These are phyloP conservation scores for Lachnellula subtilissima DNA, from an alignment of 2,329 filamentous ascomycete species.

Conservation along the genomic window DNA sequence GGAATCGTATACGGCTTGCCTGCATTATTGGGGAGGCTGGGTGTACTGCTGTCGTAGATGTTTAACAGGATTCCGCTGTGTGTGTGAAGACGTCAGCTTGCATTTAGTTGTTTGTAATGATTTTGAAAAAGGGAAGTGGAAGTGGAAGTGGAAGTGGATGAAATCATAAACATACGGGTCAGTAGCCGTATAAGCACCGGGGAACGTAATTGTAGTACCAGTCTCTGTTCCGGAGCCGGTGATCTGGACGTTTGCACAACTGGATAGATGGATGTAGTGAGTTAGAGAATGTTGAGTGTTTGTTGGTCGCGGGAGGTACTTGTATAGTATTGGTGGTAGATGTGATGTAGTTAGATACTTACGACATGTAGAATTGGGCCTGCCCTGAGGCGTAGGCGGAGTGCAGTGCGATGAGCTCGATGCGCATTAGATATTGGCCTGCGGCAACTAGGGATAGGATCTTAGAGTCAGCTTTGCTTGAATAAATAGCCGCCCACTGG, in stretches of 20 bases:
- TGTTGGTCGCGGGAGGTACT: no score
- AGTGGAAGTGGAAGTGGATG: neutral
- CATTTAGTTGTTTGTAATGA: no score
- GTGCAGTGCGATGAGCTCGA: slow-evolving; percentile 47
- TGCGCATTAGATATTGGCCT: slow-evolving; percentile 51
- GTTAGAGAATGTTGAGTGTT: neutral
- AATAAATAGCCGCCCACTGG: no score
- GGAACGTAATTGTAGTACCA: slow-evolving; percentile 40
- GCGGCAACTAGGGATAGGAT: slow-evolving; percentile 35
- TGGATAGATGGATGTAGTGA: slow-evolving; percentile 3
- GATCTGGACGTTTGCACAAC: slow-evolving; percentile 42
- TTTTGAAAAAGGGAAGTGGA: slow-evolving; percentile 4
- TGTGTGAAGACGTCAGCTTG: neutral
- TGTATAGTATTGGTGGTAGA: no score
- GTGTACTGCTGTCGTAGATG: slow-evolving; percentile 36
- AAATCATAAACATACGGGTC: slow-evolving; percentile 40
- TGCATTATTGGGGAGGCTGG: slow-evolving; percentile 33
- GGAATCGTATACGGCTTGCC: slow-evolving; percentile 39
- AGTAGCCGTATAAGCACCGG: slow-evolving; percentile 42
- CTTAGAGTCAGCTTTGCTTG: no score
- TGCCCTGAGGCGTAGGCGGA: slow-evolving; percentile 37
- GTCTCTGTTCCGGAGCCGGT: slow-evolving; percentile 39
- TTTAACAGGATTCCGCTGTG: slow-evolving; percentile 31
- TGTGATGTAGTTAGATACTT: slow-evolving; percentile 10
- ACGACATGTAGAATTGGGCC: slow-evolving; percentile 24